These are phyloP conservation scores for Grigorovia jiainica DNA, from an alignment of 805 yeast species.

Conservation along the genomic window DNA sequence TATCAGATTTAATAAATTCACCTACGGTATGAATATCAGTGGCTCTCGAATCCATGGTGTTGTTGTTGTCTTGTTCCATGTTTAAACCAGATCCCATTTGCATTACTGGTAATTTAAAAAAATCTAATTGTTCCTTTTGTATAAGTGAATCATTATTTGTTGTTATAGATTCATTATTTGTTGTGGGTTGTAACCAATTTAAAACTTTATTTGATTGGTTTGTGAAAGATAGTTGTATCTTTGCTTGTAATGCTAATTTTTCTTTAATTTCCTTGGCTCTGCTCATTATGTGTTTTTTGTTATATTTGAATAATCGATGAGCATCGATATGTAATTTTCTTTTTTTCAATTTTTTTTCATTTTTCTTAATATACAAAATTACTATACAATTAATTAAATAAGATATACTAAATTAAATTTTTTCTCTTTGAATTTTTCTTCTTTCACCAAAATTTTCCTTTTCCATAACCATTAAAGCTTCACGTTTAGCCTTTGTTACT, in stretches of 20 bases:
- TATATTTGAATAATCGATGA: background rate
- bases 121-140: conserved; percentile 15
- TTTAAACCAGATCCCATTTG: conserved; percentile 26
- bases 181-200: conserved; percentile 16
- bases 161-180: conserved; percentile 5
- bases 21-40: conserved; percentile 29
- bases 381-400: background rate
- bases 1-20: conserved; percentile 27
- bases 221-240: conserved; percentile 21
- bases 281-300: conserved; percentile 14
- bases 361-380: background rate
- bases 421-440: conserved; percentile 39
- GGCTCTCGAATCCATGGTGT: background rate
- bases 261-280: conserved; percentile 28
- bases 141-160: too few relatives aligned
- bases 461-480: conserved; percentile 90
- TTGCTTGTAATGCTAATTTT: conserved; percentile 26
- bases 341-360: background rate
- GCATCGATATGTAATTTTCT: background rate
- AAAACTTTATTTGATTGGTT: conserved; percentile 17
- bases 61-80: conserved; percentile 7
- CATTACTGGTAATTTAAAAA: conserved; percentile 26
- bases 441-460: conserved; percentile 79
- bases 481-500: conserved; percentile 78
- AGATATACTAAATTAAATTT: conserved; percentile 7